Conservation (phyloP, 768 basidiomycete genomes). For the Pisolithus orientalis region DNA sequence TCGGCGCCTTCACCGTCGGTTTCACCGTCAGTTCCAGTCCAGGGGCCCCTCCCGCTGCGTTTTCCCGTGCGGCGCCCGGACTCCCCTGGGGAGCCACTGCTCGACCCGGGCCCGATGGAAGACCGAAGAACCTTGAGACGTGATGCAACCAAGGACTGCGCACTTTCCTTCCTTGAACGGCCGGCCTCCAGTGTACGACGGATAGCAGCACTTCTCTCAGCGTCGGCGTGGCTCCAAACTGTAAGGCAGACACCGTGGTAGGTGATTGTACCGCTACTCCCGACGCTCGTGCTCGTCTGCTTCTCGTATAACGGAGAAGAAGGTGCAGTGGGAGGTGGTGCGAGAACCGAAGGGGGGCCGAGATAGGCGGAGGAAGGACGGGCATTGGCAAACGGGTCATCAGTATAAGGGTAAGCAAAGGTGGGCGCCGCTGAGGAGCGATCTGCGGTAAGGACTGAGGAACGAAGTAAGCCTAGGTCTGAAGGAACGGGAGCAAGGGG, state of each 20-base stretch:
- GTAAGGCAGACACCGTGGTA: constrained; percentile 92
- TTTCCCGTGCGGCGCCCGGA: constrained; percentile 55
- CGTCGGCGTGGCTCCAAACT: constrained; percentile 94
- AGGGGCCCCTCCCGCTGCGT: constrained; percentile 59
- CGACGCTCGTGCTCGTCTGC: constrained; percentile 29
- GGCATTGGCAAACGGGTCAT: constrained; percentile 63
- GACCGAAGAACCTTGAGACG: constrained; percentile 62
- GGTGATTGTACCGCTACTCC: constrained; percentile 39
- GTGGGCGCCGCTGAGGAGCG: constrained; percentile 60
- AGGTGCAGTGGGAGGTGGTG: constrained; percentile 24
- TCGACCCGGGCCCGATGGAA: constrained; percentile 38
- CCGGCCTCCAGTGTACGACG: constrained; percentile 76
- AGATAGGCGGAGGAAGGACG: constrained; percentile 77
- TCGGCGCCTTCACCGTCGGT: constrained; percentile 68
- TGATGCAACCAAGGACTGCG: constrained; percentile 63
- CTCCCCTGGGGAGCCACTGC: constrained; percentile 40
- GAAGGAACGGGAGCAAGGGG: constrained; percentile 70
- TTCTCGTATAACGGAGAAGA: constrained; percentile 28
- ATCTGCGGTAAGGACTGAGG: constrained; percentile 65
- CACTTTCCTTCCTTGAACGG: constrained; percentile 72
- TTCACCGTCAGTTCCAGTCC: constrained; percentile 62
- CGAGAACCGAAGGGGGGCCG: constrained; percentile 64
- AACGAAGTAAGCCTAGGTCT: constrained; percentile 54
- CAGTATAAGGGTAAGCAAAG: constrained; percentile 67
- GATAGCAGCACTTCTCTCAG: constrained; percentile 78